These are phyloP conservation scores for Boletus sp. DNA, from an alignment of 768 basidiomycete species.

Conservation along the genomic window DNA sequence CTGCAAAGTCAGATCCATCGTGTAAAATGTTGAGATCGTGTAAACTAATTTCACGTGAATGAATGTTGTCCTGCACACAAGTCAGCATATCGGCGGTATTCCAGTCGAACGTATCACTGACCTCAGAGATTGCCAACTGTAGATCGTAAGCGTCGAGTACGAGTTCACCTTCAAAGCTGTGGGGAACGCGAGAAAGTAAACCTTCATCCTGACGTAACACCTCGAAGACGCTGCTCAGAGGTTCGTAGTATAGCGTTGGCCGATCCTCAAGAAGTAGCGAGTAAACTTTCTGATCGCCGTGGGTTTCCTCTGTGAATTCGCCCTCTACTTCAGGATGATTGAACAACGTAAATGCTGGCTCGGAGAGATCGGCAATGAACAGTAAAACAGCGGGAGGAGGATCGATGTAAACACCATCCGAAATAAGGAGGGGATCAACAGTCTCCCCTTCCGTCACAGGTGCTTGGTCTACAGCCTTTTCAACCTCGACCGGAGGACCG, in stretches of 20 bases:
- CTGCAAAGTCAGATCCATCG: constrained; percentile 59
- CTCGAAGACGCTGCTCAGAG: constrained; percentile 66
- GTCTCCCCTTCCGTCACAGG: constrained; percentile 12
- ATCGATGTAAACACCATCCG: constrained; percentile 70
- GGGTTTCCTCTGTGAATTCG: constrained; percentile 18
- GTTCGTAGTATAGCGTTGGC: constrained; percentile 78
- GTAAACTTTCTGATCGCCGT: constrained; percentile 18
- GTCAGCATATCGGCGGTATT: constrained; percentile 3
- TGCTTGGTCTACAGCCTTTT: constrained; percentile 12
- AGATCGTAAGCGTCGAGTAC: constrained; percentile 71
- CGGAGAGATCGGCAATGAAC: constrained; percentile 39
- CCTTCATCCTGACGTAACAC: constrained; percentile 63
- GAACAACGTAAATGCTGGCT: constrained; percentile 50
- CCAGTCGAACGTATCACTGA: constrained; percentile 22
- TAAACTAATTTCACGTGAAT: constrained; percentile 64
- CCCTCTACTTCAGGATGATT: constrained; percentile 44
- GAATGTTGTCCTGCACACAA: constrained; percentile 58
- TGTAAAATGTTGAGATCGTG: constrained; percentile 73
- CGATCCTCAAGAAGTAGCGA: constrained; percentile 57
- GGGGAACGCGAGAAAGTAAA: constrained; percentile 43
- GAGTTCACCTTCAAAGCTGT: constrained; percentile 59
- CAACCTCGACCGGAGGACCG: constrained; percentile 4
- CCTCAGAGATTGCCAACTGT: constrained; percentile 65
- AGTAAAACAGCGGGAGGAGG: constrained; percentile 70
- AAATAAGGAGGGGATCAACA: constrained; percentile 55